A percentile compares a stretch with the other conserved stretches of the same genome.
Conservation (phyloP, 2,329 filamentous ascomycete genomes). For the Claviceps sp. region DNA sequence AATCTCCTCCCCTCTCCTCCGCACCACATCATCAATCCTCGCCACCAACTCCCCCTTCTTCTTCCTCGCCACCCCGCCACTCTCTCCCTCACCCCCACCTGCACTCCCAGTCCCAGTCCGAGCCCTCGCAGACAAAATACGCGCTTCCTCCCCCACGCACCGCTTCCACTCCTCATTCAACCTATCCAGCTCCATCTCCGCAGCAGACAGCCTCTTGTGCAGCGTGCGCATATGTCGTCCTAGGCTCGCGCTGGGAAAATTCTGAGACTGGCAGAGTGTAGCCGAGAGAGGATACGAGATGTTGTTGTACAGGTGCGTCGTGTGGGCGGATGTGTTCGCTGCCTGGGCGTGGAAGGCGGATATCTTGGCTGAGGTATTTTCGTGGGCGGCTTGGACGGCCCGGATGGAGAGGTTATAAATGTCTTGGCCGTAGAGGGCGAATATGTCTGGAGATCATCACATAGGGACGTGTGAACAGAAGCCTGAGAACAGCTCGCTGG, state of each 20-base stretch:
- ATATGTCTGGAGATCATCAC: background rate
- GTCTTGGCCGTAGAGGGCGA: constrained; percentile 4
- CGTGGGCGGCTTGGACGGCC: constrained; percentile 12
- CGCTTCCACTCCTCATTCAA: constrained; percentile 15
- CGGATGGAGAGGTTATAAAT: constrained; percentile 2
- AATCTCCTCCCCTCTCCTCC: constrained; percentile 11
- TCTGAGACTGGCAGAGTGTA: constrained; percentile 17
- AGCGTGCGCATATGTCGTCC: constrained; percentile 13
- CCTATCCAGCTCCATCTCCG: constrained; percentile 12
- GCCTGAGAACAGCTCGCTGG: background rate
- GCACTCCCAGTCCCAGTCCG: background rate
- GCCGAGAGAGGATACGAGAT: constrained; percentile 18
- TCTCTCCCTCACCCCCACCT: background rate
- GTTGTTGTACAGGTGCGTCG: constrained; percentile 17
- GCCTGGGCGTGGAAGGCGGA: constrained; percentile 10
- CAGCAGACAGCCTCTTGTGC: constrained; percentile 10
- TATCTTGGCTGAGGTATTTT: constrained; percentile 11
- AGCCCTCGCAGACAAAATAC: constrained; percentile 10
- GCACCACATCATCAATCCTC: constrained; percentile 13
- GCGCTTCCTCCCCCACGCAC: constrained; percentile 10
- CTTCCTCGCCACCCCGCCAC: background rate
- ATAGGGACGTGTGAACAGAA: background rate
- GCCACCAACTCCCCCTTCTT: constrained; percentile 7
- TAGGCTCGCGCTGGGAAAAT: constrained; percentile 13
- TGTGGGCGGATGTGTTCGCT: constrained; percentile 5